These are phyloP conservation scores for Hyaloscypha finlandica DNA, from an alignment of 495 filamentous ascomycete genomes.

Conservation along the genomic window DNA sequence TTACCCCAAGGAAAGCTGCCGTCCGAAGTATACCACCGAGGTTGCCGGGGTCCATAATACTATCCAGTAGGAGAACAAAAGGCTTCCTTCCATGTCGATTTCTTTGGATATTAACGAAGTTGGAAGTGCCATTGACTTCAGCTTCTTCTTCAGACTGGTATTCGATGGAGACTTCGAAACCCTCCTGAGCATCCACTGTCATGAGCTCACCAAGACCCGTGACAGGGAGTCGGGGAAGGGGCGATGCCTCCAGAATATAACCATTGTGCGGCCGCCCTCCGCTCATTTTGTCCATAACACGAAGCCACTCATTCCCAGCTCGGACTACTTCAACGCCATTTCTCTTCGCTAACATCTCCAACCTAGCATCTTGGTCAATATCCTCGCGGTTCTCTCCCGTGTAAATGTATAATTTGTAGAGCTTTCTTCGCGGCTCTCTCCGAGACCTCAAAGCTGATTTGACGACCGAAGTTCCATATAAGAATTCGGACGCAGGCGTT, in stretches of 20 bases:
- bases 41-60: conserved; percentile 87
- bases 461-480: conserved; percentile 84
- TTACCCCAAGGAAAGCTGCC: conserved; percentile 81
- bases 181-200: conserved; percentile 36
- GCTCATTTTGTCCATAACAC: conserved; percentile 80
- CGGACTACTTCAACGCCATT: conserved; percentile 55
- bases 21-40: conserved; percentile 85
- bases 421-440: conserved; percentile 54
- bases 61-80: conserved; percentile 77
- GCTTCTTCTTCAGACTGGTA: conserved; percentile 75
- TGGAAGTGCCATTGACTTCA: conserved; percentile 60
- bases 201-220: conserved; percentile 53
- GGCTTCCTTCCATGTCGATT: conserved; percentile 59
- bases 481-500: conserved; percentile 84
- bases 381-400: conserved; percentile 48
- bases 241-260: conserved; percentile 84
- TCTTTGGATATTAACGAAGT: conserved; percentile 42
- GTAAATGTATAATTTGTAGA: conserved; percentile 86
- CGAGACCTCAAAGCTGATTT: conserved; percentile 71
- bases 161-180: conserved; percentile 60
- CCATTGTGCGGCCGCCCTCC: conserved; percentile 87
- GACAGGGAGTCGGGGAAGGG: conserved; percentile 73
- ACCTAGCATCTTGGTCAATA: conserved; percentile 38
- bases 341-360: conserved; percentile 61
- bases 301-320: conserved; percentile 55